phyloP scores from a whole-genome alignment of 352 stramenopile species.

The Saprolegnia diclina region DNA sequence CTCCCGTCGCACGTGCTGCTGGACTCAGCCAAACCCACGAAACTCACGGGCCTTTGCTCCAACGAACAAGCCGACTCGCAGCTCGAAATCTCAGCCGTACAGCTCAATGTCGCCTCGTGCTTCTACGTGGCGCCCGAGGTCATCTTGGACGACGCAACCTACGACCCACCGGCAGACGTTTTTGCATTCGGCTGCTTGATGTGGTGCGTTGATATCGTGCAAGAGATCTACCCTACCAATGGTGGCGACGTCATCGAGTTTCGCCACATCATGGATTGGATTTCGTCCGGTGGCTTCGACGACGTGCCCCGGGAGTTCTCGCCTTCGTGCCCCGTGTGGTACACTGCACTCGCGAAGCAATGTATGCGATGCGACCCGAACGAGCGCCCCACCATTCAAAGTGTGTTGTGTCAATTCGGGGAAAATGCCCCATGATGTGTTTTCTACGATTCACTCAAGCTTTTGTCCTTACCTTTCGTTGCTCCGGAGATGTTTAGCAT shows the following conservation, averaged over 20 bases:
- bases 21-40: not conserved
- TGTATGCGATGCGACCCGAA: not conserved
- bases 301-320: not conserved
- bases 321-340: not conserved
- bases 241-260: not conserved
- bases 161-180: not conserved
- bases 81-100: constrained; percentile 8
- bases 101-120: constrained; percentile 6
- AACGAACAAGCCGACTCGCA: constrained; percentile 16
- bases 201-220: not conserved
- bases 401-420: not conserved
- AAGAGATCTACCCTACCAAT: not conserved
- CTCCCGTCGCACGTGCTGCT: constrained; percentile 1
- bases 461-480: not conserved
- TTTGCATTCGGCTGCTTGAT: constrained; percentile 5
- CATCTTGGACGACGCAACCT: not conserved
- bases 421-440: not conserved
- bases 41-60: constrained; percentile 6
- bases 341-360: not conserved
- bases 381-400: not conserved
- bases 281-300: not conserved
- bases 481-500: too few relatives aligned
- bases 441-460: not conserved
- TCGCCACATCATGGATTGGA: constrained; percentile 14
- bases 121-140: constrained; percentile 8